These are phyloP conservation scores for Plantago elongata DNA, from an alignment of 257 asterid genomes.

Conservation along the genomic window DNA sequence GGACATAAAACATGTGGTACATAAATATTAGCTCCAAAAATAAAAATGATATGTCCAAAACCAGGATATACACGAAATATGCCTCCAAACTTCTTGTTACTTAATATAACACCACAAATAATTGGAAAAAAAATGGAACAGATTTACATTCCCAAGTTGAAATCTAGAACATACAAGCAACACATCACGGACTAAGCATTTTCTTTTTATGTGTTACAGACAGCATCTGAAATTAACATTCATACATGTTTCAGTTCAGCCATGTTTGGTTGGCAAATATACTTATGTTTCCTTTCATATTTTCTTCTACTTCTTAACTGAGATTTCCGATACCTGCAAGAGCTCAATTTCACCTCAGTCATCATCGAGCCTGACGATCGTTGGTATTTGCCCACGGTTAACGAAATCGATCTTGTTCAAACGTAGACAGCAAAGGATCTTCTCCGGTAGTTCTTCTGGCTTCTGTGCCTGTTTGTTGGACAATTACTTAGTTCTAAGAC, in stretches of 20 bases:
- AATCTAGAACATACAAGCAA: constrained; percentile 14
- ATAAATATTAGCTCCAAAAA: too few species aligned
- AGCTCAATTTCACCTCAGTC: constrained; percentile 19
- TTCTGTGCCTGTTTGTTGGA: constrained; percentile 59
- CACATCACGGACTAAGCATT: constrained; percentile 12
- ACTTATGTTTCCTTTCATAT: constrained; percentile 2
- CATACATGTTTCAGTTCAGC: constrained; percentile 14
- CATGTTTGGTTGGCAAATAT: constrained; percentile 12
- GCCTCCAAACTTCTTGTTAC: not conserved
- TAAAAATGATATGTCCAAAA: too few species aligned
- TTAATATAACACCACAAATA: constrained; percentile 6
- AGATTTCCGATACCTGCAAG: constrained; percentile 14
- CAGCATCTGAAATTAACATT: constrained; percentile 11
- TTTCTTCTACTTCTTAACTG: constrained; percentile 12
- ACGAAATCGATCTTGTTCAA: constrained; percentile 74
- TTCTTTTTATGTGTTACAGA: constrained; percentile 6
- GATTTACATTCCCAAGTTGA: constrained; percentile 22
- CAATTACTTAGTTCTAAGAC: not conserved
- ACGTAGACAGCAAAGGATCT: constrained; percentile 63
- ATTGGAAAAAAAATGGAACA: not conserved
- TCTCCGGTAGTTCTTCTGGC: constrained; percentile 85
- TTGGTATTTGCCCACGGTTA: constrained; percentile 75
- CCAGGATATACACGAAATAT: not conserved
- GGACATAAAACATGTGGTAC: too few species aligned
- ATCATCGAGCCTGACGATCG: constrained; percentile 54